Base-by-base conservation (phyloP, 192 early-diverging fungal genomes). In the Pilaira anomala region DNA sequence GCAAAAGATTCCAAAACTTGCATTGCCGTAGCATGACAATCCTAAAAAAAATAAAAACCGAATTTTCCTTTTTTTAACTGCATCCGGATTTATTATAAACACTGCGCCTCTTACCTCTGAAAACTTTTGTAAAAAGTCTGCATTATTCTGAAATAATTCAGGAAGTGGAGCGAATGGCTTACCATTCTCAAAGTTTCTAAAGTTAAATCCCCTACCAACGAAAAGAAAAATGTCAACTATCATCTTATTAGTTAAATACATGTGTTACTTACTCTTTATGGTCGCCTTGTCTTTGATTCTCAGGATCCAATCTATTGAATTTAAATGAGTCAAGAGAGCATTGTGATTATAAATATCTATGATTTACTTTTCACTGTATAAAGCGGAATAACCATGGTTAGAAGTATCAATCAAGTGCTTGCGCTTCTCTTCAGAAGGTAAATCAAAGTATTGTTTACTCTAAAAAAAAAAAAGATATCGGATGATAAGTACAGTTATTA, bases 1-100 rank as follows among this genome's bases (percentile, higher is more conserved):
- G 85, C 84, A 68, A 88, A 81, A 40, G 79, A 74, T 53, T 80
- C 68, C 48, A 89, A 61, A 41, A 88, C 58, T 21, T 72, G 69
- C n/a, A 72, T 53, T 2, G 79, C 67, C 3, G 86, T 70, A 8
- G 54, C 14, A 28, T 87, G 80, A 48, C 78, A 80, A 3, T 62
- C 61, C 80, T 85, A 66, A 16, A 29, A 21, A 8, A 21, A 21
- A 26, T 13, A 28, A 36, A 19, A 48, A 2, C 0, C 22, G 30
- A 33, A 54, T 36, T 36, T 60, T 54, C n/a, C 13, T 60, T 16
- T 52, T 26, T 33, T 33, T 7, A 33, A 33, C n/a, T n/a, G n/a
- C n/a, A n/a, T n/a, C n/a, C n/a, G n/a, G n/a, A n/a, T n/a, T n/a
- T n/a, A n/a, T n/a, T n/a, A n/a, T n/a, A n/a, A n/a, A n/a, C n/a